Evolutionary conservation across 2,329 filamentous ascomycete genomes (phyloP).

Genomic region (Cytospora chrysosperma): DNA sequence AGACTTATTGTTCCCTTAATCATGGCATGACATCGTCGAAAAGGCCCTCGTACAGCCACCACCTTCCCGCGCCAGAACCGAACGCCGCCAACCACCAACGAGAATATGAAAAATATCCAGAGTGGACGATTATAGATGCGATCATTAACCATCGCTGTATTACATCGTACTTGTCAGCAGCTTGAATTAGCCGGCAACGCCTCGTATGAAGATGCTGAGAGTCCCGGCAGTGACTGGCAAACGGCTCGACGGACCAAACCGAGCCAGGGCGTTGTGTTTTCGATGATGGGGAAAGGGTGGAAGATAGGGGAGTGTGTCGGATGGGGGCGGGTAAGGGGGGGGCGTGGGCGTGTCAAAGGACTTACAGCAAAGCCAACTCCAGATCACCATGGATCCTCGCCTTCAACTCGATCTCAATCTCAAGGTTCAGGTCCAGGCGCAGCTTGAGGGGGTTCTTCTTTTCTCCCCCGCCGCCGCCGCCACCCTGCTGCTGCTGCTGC

Average conservation of each 20-base stretch:
- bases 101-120: background rate
- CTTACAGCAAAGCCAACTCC: slow-evolving; percentile 69
- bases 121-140: background rate
- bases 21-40: slow-evolving; percentile 21
- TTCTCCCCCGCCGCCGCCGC: slow-evolving; percentile 38
- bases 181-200: slow-evolving; percentile 19
- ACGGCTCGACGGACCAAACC: background rate
- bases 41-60: background rate
- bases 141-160: slow-evolving; percentile 22
- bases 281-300: background rate
- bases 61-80: background rate
- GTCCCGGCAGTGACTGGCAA: background rate
- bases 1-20: slow-evolving; percentile 9
- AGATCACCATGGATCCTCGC: slow-evolving; percentile 77
- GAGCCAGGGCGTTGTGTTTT: background rate
- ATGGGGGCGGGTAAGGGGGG: background rate
- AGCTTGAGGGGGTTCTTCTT: slow-evolving; percentile 64
- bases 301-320: no score
- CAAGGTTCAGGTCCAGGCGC: slow-evolving; percentile 71
- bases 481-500: slow-evolving; percentile 34
- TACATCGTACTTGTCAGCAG: slow-evolving; percentile 24
- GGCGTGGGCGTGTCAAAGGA: slow-evolving; percentile 19
- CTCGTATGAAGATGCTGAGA: background rate
- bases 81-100: background rate
- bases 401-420: slow-evolving; percentile 77